Evolutionary conservation across 768 basidiomycete species (phyloP).

Genomic region (Dictyophora rubrovolvata): DNA sequence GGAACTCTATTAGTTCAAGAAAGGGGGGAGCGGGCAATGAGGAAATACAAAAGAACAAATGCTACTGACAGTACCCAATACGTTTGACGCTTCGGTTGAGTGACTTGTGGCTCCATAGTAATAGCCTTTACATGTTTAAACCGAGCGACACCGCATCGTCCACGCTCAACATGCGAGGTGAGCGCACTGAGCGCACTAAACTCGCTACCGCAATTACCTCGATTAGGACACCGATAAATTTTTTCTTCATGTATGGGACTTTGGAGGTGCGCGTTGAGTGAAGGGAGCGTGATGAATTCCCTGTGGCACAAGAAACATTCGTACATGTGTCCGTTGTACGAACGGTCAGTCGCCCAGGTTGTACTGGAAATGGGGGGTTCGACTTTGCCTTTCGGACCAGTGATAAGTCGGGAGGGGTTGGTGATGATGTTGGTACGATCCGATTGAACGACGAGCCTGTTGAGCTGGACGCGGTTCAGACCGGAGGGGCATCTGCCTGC

Average conservation of each 20-base stretch:
- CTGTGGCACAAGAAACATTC: constrained; percentile 58
- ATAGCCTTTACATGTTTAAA: constrained; percentile 32
- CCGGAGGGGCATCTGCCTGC: constrained; percentile 46
- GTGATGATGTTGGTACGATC: constrained; percentile 46
- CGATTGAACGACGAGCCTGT: constrained; percentile 29
- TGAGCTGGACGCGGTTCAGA: constrained; percentile 27
- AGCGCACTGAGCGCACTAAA: constrained; percentile 49
- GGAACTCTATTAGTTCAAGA: too few species aligned
- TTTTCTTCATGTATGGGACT: constrained; percentile 49
- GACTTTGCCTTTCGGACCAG: constrained; percentile 17
- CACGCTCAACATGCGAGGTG: constrained; percentile 58
- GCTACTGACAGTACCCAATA: not conserved
- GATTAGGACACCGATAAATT: constrained; percentile 43
- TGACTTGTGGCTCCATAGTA: constrained; percentile 30
- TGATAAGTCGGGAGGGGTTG: constrained; percentile 42
- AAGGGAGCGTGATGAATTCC: constrained; percentile 27
- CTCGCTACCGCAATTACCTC: constrained; percentile 31
- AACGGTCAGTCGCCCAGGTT: constrained; percentile 24
- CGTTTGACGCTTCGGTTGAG: constrained; percentile 13
- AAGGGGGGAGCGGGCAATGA: too few species aligned
- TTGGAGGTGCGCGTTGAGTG: constrained; percentile 52
- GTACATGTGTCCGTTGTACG: constrained; percentile 36
- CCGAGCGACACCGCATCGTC: constrained; percentile 42
- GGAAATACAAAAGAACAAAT: too few species aligned
- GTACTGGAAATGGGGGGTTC: constrained; percentile 8